Conservation (phyloP, 495 filamentous ascomycete species). For the Aspergillus hancockii region DNA sequence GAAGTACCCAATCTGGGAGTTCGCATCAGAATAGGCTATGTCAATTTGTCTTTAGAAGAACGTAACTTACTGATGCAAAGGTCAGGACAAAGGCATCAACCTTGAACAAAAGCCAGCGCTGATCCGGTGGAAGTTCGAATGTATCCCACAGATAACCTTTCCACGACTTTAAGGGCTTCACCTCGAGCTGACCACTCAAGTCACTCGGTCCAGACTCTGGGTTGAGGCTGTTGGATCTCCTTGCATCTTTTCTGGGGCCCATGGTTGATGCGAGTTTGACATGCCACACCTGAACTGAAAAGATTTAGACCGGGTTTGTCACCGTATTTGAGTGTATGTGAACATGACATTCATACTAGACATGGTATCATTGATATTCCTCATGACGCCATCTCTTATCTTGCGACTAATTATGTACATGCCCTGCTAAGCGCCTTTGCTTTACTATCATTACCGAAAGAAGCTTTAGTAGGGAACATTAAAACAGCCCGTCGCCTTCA, state of each 20-base stretch:
- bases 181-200: not conserved
- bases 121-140: constrained; percentile 51
- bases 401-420: not conserved
- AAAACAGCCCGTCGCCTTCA: no score
- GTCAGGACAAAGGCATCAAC: constrained; percentile 53
- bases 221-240: not conserved
- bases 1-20: constrained; percentile 44
- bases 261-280: not conserved
- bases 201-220: not conserved
- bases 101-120: constrained; percentile 57
- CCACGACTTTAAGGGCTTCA: constrained; percentile 23
- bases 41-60: not conserved
- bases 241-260: not conserved
- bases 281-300: not conserved
- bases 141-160: constrained; percentile 53
- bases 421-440: no score
- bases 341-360: not conserved
- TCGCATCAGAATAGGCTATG: not conserved
- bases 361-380: not conserved
- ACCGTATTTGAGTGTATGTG: not conserved
- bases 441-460: no score
- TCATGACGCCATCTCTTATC: constrained; percentile 2
- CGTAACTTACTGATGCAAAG: constrained; percentile 38
- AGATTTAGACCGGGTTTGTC: not conserved
- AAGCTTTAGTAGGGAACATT: no score